Conservation (phyloP, 208 protist genomes). For the Porcisia hertigi region DNA sequence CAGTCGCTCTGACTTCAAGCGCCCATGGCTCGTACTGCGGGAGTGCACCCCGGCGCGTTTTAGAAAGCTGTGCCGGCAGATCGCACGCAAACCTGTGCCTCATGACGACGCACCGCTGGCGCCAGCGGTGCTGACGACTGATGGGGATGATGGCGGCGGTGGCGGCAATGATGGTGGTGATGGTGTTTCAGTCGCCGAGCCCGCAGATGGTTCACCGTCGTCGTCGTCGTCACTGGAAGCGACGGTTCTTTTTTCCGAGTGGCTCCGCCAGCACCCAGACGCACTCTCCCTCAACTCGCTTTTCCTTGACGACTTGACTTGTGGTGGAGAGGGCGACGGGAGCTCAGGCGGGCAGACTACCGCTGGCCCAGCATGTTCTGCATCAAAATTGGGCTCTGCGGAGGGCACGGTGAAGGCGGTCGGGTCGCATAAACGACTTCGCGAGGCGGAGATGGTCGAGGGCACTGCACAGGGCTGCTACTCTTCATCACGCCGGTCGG, state of each 20-base stretch:
- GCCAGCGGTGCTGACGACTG: background rate
- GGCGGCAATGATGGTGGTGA: background rate
- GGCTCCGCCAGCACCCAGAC: slow-evolving; percentile 58
- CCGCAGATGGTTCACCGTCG: background rate
- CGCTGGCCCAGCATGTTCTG: background rate
- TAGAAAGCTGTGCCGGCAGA: slow-evolving; percentile 5
- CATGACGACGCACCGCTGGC: background rate
- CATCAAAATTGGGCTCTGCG: too few relatives aligned
- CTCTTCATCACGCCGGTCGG: background rate
- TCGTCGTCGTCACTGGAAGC: background rate
- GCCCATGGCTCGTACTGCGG: slow-evolving; percentile 54
- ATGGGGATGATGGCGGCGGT: background rate
- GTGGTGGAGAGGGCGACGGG: background rate
- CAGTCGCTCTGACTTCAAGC: slow-evolving; percentile 31
- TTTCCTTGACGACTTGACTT: slow-evolving; percentile 22
- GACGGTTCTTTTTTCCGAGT: slow-evolving; percentile 47
- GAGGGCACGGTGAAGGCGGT: too few relatives aligned
- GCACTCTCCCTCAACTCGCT: slow-evolving; percentile 46
- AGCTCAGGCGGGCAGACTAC: background rate
- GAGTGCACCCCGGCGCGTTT: slow-evolving; percentile 17
- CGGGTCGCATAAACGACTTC: slow-evolving; percentile 11
- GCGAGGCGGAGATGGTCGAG: slow-evolving; percentile 6
- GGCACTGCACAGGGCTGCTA: background rate
- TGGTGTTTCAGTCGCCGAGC: background rate
- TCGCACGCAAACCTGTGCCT: background rate